Evolutionary conservation across 352 stramenopile species (phyloP), one percentile per base, ranked within the genome.

Genomic region (Globisporangium nunn): DNA sequence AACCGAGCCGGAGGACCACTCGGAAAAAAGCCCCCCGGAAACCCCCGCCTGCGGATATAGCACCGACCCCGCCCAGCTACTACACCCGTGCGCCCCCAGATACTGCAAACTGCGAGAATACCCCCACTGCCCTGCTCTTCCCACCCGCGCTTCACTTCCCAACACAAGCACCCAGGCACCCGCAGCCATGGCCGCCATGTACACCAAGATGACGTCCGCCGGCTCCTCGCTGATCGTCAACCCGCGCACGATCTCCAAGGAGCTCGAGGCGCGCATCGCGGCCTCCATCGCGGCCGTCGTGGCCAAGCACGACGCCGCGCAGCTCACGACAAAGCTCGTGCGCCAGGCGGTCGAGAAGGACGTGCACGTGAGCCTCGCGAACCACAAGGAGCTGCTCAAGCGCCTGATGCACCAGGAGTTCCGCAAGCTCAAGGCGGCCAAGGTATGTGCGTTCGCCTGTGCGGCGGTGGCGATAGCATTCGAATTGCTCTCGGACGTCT

Each of bases 351-450:
- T 95, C 50, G 85, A 95, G 64, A 93, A 91, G 58, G 75, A 92
- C 41, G 69, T 95, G n/a, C 72, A 71, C 61, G 80, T 95, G 60
- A 95, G 82, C 58, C 72, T 95, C 39, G 79, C 76, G 59, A 91
- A 84, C 71, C 85, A 95, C 73, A 93, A 93, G 58, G 85, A 95
- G 49, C 74, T 93, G 52, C 78, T 95, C 52, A 95, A 95, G 75
- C 82, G 85, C 17, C 63, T 95, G 30, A 91, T 95, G 82, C 85
- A 92, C 59, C 80, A 91, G 51, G 82, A 93, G 55, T 73, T 93
- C 35, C 76, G 82, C 40, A 85, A 86, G 43, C 66, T 87, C 54
- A 91, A 91, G 59, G 71, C 80, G 15, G 68, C 87, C 50, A 89
- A 90, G 60, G 67, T 87, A 37, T 29, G 47, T 35, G 3, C 17